Base-by-base conservation (phyloP, 495 filamentous ascomycete species). In the Pseudomonodictys pantanalensis region DNA sequence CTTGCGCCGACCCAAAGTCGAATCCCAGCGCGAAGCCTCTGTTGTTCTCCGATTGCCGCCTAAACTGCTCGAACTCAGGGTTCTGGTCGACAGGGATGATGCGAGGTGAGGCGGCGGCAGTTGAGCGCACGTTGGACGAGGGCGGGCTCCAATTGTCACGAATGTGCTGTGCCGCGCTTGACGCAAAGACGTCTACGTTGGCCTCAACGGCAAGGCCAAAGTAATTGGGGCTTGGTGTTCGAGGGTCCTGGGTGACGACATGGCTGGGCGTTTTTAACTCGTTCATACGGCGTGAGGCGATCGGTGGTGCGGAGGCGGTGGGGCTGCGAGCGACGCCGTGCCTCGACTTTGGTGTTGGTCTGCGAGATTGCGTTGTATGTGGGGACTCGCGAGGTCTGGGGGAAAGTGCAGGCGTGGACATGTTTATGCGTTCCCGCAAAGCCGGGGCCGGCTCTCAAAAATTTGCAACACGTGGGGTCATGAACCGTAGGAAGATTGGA, bases 51-150 rank as follows among this genome's bases (percentile, higher is more conserved):
- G 84, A 79, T 66, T 89, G 87, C 49, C 79, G 80, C 50, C 81
- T 75, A 66, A 95, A 88, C 4, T 85, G 84, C 56, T 92, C 88
- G 53, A 87, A 88, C n/a, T 87, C 83, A 1, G 84, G 80, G 56
- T 92, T 88, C 46, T 87, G 82, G 56, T 92, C 83, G 24, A 87
- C 69, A 0, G 86, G 79, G 7, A 92, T 76, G 41, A 83, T 75
- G 57, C 82, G 84, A 20, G 90, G 89, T 51, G 89, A 85, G 6
- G 80, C 75, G 11, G 85, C 80, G 18, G 83, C 81, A 32, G 83
- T 85, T 3, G 88, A 86, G 57, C 84, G 84, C 29, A 89, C 76
- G 38, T 82, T 84, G 4, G 87, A 84, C 9, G 83, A 79, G 11
- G 83, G 78, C 22, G 86, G 77, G 57, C 86, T 88, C 85, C 87